Conservation (phyloP, 2,329 filamentous ascomycete genomes). For the Claviceps purpurea region DNA sequence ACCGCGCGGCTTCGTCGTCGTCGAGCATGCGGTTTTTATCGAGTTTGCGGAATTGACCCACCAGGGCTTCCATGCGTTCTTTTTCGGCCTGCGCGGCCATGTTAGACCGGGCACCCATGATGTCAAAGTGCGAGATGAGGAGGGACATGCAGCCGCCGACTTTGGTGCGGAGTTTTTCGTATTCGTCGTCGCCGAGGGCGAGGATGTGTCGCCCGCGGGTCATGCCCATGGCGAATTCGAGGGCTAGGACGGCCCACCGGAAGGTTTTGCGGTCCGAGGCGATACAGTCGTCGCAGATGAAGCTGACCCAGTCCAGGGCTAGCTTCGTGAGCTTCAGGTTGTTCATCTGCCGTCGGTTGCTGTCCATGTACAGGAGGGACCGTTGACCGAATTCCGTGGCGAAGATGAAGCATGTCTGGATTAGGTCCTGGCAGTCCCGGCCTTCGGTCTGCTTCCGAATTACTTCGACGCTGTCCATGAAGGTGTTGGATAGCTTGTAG, state of each 20-base stretch:
- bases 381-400: constrained; percentile 98
- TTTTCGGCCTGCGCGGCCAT: constrained; percentile 90
- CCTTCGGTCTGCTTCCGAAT: constrained; percentile 75
- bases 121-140: constrained; percentile 95
- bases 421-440: constrained; percentile 83
- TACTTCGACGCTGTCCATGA: constrained; percentile 96
- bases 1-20: constrained; percentile 71
- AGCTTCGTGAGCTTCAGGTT: constrained; percentile 89
- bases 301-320: constrained; percentile 92
- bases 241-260: constrained; percentile 86
- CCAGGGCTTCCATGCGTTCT: constrained; percentile 68
- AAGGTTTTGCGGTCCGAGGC: constrained; percentile 92
- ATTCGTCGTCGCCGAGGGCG: constrained; percentile 80
- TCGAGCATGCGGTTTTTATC: constrained; percentile 62
- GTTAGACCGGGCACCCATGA: constrained; percentile 91
- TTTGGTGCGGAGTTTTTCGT: constrained; percentile 67
- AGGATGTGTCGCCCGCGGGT: constrained; percentile 86
- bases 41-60: constrained; percentile 61
- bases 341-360: constrained; percentile 91
- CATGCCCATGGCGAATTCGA: constrained; percentile 97
- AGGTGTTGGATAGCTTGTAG: constrained; percentile 92
- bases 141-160: constrained; percentile 96
- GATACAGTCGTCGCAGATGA: constrained; percentile 93
- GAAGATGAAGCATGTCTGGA: constrained; percentile 96
- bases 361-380: constrained; percentile 89